Conservation (phyloP, 1,284 basidiomycete genomes). For the Stereum hirsutum region DNA sequence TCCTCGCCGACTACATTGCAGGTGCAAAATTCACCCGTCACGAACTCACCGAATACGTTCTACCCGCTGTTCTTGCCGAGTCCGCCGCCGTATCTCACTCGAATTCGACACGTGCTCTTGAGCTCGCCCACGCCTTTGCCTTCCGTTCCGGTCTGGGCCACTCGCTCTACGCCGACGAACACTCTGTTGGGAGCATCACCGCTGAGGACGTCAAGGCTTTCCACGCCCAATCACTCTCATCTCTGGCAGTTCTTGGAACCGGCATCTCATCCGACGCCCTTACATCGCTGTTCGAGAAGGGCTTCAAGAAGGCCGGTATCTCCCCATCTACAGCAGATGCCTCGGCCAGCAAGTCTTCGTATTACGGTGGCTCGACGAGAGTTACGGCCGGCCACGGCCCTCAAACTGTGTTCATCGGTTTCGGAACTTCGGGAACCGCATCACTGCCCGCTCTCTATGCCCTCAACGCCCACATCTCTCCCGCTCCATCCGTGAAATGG, state of each 20-base stretch:
- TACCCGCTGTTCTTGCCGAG: slow-evolving; percentile 69
- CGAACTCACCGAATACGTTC: slow-evolving; percentile 82
- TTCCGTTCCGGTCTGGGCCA: slow-evolving; percentile 89
- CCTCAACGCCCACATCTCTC: slow-evolving; percentile 70
- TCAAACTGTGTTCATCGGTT: slow-evolving; percentile 80
- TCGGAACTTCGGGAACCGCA: slow-evolving; percentile 57
- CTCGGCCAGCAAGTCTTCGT: slow-evolving; percentile 36
- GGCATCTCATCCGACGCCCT: slow-evolving; percentile 74
- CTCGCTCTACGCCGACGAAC: slow-evolving; percentile 75
- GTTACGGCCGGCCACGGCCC: slow-evolving; percentile 49
- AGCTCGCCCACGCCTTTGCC: slow-evolving; percentile 80
- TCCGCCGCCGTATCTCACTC: slow-evolving; percentile 51
- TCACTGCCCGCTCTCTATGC: slow-evolving; percentile 60
- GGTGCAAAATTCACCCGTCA: slow-evolving; percentile 79
- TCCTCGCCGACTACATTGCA: slow-evolving; percentile 77
- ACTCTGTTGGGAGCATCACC: slow-evolving; percentile 42
- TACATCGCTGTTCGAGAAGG: slow-evolving; percentile 61
- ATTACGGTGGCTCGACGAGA: slow-evolving; percentile 84
- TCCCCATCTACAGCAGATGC: slow-evolving; percentile 28
- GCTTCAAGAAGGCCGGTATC: slow-evolving; percentile 39
- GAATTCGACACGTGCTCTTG: slow-evolving; percentile 62
- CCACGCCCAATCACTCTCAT: slow-evolving; percentile 68
- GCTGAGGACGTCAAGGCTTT: slow-evolving; percentile 47
- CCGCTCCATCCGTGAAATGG: slow-evolving; percentile 79
- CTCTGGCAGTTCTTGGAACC: slow-evolving; percentile 79